Percentiles rank a stretch among this genome's conserved stretches.
These are phyloP conservation scores for Silene conica DNA, from an alignment of 148 eudicot species.

Conservation along the genomic window DNA sequence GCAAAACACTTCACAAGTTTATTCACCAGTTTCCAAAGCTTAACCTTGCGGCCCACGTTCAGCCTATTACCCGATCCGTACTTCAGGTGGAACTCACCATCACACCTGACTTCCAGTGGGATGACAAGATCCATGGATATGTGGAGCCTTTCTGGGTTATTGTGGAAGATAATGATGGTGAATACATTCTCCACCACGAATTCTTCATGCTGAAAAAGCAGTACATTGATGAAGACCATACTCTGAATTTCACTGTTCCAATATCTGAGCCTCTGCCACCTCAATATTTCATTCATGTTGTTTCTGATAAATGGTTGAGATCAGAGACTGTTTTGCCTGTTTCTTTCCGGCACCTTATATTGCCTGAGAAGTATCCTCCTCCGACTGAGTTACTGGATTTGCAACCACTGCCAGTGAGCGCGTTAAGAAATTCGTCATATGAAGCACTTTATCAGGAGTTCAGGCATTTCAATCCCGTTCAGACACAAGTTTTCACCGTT, in stretches of 20 bases:
- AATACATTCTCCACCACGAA: constrained; percentile 86
- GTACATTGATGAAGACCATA: constrained; percentile 81
- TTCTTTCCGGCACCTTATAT: constrained; percentile 83
- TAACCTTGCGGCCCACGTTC: constrained; percentile 81
- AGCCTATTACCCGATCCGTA: constrained; percentile 87
- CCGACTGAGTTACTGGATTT: constrained; percentile 88
- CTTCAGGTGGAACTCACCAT: constrained; percentile 83
- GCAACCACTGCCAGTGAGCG: constrained; percentile 93
- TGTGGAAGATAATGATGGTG: constrained; percentile 95
- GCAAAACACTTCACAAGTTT: constrained; percentile 73
- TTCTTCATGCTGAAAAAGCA: constrained; percentile 88
- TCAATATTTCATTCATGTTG: constrained; percentile 86
- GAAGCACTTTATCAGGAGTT: constrained; percentile 85
- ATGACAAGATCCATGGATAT: constrained; percentile 86
- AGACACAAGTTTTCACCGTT: constrained; percentile 90
- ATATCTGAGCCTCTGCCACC: constrained; percentile 93
- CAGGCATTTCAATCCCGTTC: constrained; percentile 89
- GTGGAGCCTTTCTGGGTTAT: constrained; percentile 96
- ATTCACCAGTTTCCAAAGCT: constrained; percentile 93
- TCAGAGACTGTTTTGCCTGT: constrained; percentile 84
- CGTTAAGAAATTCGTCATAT: constrained; percentile 74
- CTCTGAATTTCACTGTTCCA: constrained; percentile 72
- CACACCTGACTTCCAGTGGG: constrained; percentile 89
- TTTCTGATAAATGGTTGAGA: constrained; percentile 88
- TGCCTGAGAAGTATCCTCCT: constrained; percentile 90